phyloP scores from a whole-genome alignment of 2,329 filamentous ascomycete genomes.

The Cladosporium oxysporum region DNA sequence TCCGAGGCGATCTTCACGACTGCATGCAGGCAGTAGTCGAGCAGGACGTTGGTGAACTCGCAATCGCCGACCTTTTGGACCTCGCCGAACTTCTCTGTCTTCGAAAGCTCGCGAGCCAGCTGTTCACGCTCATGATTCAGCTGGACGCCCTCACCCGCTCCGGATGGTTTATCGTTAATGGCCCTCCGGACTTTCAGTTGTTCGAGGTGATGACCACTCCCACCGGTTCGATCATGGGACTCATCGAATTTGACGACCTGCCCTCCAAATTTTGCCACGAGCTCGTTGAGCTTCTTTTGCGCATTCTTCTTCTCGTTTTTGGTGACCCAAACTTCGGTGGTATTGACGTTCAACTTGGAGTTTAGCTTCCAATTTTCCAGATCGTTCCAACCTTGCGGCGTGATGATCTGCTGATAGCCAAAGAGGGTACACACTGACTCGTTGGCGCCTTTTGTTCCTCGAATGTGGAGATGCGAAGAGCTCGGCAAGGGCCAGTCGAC shows the following conservation, averaged over 20 bases:
- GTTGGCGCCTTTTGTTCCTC: neutral
- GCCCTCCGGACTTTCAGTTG: neutral
- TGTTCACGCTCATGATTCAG: neutral
- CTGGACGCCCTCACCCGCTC: neutral
- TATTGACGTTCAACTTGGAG: neutral
- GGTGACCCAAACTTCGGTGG: neutral
- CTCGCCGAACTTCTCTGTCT: neutral
- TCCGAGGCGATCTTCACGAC: neutral
- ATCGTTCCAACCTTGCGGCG: neutral
- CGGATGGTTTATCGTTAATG: neutral
- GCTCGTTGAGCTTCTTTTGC: neutral
- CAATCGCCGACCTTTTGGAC: neutral
- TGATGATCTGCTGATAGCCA: neutral
- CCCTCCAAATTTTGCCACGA: neutral
- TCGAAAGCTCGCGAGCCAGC: neutral
- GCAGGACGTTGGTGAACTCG: neutral
- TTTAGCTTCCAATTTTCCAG: neutral
- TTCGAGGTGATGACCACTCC: neutral
- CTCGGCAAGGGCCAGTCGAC: neutral
- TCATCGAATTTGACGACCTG: neutral
- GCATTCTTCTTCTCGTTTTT: neutral
- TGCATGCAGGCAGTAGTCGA: neutral
- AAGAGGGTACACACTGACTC: neutral
- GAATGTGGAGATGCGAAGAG: neutral
- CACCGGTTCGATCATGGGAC: neutral